Conservation (phyloP, 768 basidiomycete species). For the Trametes sanguinea region DNA sequence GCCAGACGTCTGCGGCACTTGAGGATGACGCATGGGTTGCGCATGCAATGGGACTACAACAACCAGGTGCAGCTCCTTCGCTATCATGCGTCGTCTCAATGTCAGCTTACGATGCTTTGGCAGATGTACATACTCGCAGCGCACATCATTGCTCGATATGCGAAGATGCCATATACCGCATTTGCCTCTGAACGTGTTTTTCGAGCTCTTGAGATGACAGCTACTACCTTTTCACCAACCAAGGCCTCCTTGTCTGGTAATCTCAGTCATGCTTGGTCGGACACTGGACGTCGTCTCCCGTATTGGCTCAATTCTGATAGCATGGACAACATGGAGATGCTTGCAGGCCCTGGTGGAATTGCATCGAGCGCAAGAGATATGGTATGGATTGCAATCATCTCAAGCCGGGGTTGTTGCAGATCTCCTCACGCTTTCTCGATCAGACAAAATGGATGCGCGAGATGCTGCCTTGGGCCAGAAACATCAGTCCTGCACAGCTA, state of each 20-base stretch:
- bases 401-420: not conserved
- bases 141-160: too few relatives aligned
- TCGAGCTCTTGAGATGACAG: constrained; percentile 41
- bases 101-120: constrained; percentile 31
- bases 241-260: constrained; percentile 37
- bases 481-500: constrained; percentile 17
- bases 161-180: constrained; percentile 33
- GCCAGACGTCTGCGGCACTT: constrained; percentile 33
- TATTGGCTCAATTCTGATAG: constrained; percentile 27
- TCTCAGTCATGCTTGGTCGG: constrained; percentile 38
- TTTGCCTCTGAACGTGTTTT: constrained; percentile 48
- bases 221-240: constrained; percentile 40
- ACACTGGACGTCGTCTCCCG: constrained; percentile 37
- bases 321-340: constrained; percentile 14
- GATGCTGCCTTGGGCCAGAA: constrained; percentile 38
- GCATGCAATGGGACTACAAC: constrained; percentile 42
- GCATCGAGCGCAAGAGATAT: constrained; percentile 46
- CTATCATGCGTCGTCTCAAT: not conserved
- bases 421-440: not conserved
- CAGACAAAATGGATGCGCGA: constrained; percentile 44
- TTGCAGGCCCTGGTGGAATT: constrained; percentile 46
- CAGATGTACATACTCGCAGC: too few relatives aligned
- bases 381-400: constrained; percentile 30
- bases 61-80: constrained; percentile 34
- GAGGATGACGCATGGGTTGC: constrained; percentile 37